These are phyloP conservation scores for Coniochaeta hoffmannii DNA, from an alignment of 2,329 filamentous ascomycete species.

Conservation along the genomic window DNA sequence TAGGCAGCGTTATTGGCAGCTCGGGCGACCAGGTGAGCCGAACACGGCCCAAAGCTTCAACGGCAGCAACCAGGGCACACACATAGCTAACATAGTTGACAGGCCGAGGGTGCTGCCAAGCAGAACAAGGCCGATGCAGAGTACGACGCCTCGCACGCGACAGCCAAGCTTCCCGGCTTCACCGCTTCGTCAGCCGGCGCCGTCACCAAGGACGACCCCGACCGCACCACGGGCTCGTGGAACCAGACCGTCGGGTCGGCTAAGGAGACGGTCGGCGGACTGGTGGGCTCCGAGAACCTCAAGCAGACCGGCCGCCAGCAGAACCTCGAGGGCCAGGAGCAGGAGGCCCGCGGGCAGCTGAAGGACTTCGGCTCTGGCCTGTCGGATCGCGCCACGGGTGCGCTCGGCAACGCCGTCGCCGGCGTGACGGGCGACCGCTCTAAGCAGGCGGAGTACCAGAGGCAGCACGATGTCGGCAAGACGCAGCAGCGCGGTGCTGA, in stretches of 20 bases:
- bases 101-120: conserved; percentile 53
- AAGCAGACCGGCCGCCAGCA: conserved; percentile 70
- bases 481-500: conserved; percentile 77
- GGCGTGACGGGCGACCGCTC: conserved; percentile 62
- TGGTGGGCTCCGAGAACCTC: conserved; percentile 68
- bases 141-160: conserved; percentile 67
- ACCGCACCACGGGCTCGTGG: conserved; percentile 67
- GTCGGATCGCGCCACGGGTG: conserved; percentile 59
- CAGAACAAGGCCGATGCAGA: conserved; percentile 59
- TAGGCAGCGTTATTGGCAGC: conserved; percentile 69
- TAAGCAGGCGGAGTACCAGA: conserved; percentile 57
- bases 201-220: conserved; percentile 61
- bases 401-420: conserved; percentile 64
- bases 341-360: conserved; percentile 78
- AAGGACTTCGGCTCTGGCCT: conserved; percentile 65
- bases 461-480: conserved; percentile 71
- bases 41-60: conserved; percentile 24
- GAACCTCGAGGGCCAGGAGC: conserved; percentile 70
- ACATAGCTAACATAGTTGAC: conserved; percentile 18
- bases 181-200: conserved; percentile 64
- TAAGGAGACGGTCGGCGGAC: conserved; percentile 72
- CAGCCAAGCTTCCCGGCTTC: conserved; percentile 65
- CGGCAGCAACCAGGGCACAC: conserved; percentile 7
- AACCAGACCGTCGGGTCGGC: conserved; percentile 84
- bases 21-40: conserved; percentile 46